Conservation (phyloP, 2,329 filamentous ascomycete genomes). For the Nannizziopsis barbatae region DNA sequence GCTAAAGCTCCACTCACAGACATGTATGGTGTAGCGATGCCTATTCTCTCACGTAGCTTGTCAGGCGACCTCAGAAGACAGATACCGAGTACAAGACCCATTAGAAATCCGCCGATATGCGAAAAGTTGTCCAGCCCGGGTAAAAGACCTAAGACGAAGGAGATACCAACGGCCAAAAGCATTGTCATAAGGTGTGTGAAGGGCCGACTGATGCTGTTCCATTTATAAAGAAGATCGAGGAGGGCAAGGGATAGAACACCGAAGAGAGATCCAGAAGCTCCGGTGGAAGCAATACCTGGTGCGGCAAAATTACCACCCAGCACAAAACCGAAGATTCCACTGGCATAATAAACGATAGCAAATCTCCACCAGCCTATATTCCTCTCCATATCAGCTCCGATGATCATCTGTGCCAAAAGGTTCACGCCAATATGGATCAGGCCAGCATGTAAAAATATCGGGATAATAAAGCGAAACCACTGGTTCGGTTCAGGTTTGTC, state of each 20-base stretch:
- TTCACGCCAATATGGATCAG: constrained; percentile 95
- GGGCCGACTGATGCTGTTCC: constrained; percentile 66
- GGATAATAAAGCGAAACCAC: constrained; percentile 92
- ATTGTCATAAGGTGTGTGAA: constrained; percentile 81
- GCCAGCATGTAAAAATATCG: constrained; percentile 91
- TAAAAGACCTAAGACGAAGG: constrained; percentile 81
- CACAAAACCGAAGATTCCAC: constrained; percentile 92
- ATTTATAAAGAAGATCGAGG: constrained; percentile 86
- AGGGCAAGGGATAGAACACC: constrained; percentile 81
- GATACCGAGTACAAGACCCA: constrained; percentile 77
- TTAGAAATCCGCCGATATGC: constrained; percentile 90
- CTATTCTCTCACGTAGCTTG: constrained; percentile 61
- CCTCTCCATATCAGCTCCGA: constrained; percentile 85
- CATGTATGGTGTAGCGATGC: constrained; percentile 57
- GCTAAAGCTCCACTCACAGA: constrained; percentile 45
- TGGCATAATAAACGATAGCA: constrained; percentile 75
- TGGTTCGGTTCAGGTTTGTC: constrained; percentile 64
- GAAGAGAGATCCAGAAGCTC: constrained; percentile 82
- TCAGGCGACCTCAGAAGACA: constrained; percentile 83
- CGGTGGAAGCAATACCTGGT: constrained; percentile 68
- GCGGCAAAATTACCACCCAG: constrained; percentile 89
- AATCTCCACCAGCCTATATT: constrained; percentile 82
- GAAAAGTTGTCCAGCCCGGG: constrained; percentile 95
- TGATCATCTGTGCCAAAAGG: constrained; percentile 75
- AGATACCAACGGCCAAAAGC: constrained; percentile 71